These are phyloP conservation scores for Pseudoneurospora amorphoporcata DNA, from an alignment of 495 filamentous ascomycete genomes.

Conservation along the genomic window DNA sequence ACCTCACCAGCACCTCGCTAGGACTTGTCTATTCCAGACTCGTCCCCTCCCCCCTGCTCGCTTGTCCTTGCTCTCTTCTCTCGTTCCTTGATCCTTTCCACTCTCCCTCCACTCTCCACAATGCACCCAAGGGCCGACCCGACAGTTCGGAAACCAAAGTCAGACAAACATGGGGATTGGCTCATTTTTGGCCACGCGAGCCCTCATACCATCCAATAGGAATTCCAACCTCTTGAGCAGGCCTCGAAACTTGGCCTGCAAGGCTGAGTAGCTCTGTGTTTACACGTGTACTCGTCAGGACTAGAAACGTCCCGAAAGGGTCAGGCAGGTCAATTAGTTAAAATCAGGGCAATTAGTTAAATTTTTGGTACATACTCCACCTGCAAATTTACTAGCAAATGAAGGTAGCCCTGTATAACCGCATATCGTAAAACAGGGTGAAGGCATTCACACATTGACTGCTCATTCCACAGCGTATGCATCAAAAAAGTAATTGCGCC, in stretches of 20 bases:
- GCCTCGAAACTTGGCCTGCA: neutral
- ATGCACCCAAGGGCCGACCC: neutral
- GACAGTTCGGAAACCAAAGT: conserved; percentile 5
- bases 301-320: too few species aligned
- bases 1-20: neutral
- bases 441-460: too few species aligned
- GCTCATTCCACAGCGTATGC: too few species aligned
- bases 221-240: neutral
- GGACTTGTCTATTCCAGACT: neutral
- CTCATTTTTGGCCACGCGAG: neutral
- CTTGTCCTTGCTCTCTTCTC: neutral
- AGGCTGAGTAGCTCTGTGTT: neutral
- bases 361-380: too few species aligned
- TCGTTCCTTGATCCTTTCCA: neutral
- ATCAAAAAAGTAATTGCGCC: too few species aligned
- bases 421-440: too few species aligned
- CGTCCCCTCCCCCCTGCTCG: neutral
- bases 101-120: neutral
- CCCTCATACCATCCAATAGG: neutral
- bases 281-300: too few species aligned
- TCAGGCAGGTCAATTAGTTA: too few species aligned
- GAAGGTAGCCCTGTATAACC: too few species aligned
- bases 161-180: neutral
- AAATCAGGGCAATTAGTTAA: too few species aligned
- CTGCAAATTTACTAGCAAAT: too few species aligned